Conservation (phyloP, 345 rosid genomes). For the Citropsis articulata region DNA sequence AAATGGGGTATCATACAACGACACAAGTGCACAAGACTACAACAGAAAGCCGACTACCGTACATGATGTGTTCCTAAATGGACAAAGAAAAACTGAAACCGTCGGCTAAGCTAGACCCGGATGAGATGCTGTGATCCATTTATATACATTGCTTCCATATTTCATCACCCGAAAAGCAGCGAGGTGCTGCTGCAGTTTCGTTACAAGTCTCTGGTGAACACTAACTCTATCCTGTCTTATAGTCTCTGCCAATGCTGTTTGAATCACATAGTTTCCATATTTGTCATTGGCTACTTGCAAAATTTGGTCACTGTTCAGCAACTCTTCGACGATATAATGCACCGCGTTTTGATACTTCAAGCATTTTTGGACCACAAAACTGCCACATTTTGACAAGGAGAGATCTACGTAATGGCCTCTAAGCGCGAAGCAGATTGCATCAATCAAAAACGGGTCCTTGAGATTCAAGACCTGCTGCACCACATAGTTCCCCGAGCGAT, state of each 20-base stretch:
- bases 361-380: conserved; percentile 28
- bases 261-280: conserved; percentile 34
- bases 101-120: background rate
- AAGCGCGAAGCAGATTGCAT: conserved; percentile 6
- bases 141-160: conserved; percentile 22
- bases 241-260: conserved; percentile 24
- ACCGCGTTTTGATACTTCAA: background rate
- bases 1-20: background rate
- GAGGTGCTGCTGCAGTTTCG: background rate
- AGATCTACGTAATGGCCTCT: conserved; percentile 11
- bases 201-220: conserved; percentile 11
- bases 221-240: background rate
- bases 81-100: too few species aligned
- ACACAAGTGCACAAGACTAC: background rate
- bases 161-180: background rate
- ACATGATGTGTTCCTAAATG: background rate
- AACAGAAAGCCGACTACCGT: too few species aligned
- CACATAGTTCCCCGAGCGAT: conserved; percentile 29
- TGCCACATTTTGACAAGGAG: conserved; percentile 23
- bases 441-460: background rate
- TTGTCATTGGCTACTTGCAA: conserved; percentile 15
- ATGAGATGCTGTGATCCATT: background rate
- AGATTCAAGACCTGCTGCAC: conserved; percentile 26
- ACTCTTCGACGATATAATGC: background rate
- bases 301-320: conserved; percentile 5